phyloP scores from a whole-genome alignment of 305 asterid genomes.

The Andrographis paniculata region DNA sequence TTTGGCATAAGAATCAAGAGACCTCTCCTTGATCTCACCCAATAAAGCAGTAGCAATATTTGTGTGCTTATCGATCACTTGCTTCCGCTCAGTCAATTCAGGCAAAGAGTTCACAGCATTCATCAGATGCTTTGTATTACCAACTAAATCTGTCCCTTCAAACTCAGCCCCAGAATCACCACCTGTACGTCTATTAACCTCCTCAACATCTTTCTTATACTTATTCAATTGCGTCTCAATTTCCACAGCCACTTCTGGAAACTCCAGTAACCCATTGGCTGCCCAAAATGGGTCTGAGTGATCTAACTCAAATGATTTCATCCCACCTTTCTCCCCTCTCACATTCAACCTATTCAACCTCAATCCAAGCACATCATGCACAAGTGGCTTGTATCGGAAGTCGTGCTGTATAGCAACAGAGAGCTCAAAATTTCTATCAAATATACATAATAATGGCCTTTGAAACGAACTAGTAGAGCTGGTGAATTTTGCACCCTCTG shows the following conservation, averaged over 20 bases:
- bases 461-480: conserved; percentile 52
- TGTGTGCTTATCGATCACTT: conserved; percentile 70
- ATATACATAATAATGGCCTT: conserved; percentile 66
- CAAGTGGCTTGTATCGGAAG: conserved; percentile 65
- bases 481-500: conserved; percentile 46
- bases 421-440: conserved; percentile 64
- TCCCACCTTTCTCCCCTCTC: conserved; percentile 58
- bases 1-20: conserved; percentile 58
- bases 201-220: conserved; percentile 64
- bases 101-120: conserved; percentile 68
- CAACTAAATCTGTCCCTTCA: conserved; percentile 57
- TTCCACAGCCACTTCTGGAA: conserved; percentile 68
- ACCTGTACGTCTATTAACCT: conserved; percentile 58
- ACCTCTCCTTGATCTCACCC: conserved; percentile 68
- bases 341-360: conserved; percentile 64
- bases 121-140: conserved; percentile 73
- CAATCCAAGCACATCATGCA: conserved; percentile 73
- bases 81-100: conserved; percentile 67
- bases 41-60: conserved; percentile 61
- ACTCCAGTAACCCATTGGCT: conserved; percentile 50
- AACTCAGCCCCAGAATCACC: conserved; percentile 59
- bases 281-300: conserved; percentile 56
- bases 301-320: conserved; percentile 59
- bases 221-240: conserved; percentile 54
- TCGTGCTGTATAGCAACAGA: conserved; percentile 67